Evolutionary conservation across 148 eudicot genomes (phyloP).

Genomic region (Diospyros lotus): DNA sequence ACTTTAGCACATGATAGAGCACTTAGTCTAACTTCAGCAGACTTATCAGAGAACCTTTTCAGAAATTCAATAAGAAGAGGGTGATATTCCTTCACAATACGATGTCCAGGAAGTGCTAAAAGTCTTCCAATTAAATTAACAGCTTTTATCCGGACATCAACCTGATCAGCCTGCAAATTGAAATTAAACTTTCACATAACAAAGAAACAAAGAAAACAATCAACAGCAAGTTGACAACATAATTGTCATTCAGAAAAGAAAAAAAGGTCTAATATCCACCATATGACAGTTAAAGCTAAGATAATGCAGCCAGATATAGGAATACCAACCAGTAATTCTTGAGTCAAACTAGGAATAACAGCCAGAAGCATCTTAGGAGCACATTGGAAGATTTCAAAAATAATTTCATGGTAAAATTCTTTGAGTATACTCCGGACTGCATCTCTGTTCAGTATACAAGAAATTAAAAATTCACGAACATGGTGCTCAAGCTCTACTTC

Average conservation of each 20-base stretch:
- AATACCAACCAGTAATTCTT: conserved; percentile 62
- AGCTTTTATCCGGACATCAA: conserved; percentile 88
- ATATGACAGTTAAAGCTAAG: neutral
- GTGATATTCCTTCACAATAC: conserved; percentile 47
- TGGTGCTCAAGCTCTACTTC: conserved; percentile 53
- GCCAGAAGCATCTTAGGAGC: conserved; percentile 63
- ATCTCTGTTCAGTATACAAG: conserved; percentile 70
- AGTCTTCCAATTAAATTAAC: conserved; percentile 66
- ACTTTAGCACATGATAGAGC: conserved; percentile 60
- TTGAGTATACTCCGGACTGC: conserved; percentile 46
- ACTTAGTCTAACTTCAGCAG: conserved; percentile 76
- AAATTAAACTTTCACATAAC: conserved; percentile 17
- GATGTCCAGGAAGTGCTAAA: conserved; percentile 44
- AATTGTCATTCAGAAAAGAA: neutral
- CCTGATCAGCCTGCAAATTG: conserved; percentile 80
- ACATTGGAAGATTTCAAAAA: conserved; percentile 55
- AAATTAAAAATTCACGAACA: conserved; percentile 59
- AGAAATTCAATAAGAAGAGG: conserved; percentile 61
- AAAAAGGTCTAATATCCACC: neutral
- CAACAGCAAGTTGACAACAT: neutral
- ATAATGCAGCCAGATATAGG: neutral
- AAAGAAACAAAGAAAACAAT: neutral
- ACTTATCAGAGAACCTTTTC: conserved; percentile 83
- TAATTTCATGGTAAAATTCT: conserved; percentile 76
- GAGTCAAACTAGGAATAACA: conserved; percentile 66